These are phyloP conservation scores for Trichophyton simii DNA, from an alignment of 2,329 filamentous ascomycete genomes.

Conservation along the genomic window DNA sequence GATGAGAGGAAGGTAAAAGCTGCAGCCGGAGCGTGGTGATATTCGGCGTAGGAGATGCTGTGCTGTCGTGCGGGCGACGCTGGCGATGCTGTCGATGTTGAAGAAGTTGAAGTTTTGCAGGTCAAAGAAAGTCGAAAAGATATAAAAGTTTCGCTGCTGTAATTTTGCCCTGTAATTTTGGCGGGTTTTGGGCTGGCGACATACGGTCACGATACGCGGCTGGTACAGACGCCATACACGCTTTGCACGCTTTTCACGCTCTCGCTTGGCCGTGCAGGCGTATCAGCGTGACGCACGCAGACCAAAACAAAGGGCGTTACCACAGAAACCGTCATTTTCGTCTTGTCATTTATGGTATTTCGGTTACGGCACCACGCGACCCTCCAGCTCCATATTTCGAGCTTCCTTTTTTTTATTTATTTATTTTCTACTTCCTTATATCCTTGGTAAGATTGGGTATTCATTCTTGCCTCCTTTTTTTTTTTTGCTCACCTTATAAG, in stretches of 20 bases:
- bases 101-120: slow-evolving; percentile 4
- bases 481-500: not conserved
- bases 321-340: slow-evolving; percentile 6
- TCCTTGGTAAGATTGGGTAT: not conserved
- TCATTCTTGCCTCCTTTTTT: not conserved
- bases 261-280: not conserved
- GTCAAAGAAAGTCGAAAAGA: not conserved
- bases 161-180: not conserved
- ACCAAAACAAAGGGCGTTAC: slow-evolving; percentile 11
- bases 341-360: slow-evolving; percentile 1
- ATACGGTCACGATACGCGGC: not conserved
- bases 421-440: not conserved
- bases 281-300: not conserved
- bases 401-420: not conserved
- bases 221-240: slow-evolving; percentile 8
- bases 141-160: not conserved
- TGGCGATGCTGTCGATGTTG: slow-evolving; percentile 1
- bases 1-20: slow-evolving; percentile 2
- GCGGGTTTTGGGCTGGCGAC: not conserved
- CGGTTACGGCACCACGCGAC: not conserved
- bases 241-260: slow-evolving; percentile 3
- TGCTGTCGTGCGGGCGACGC: not conserved
- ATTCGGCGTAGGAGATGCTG: slow-evolving; percentile 1
- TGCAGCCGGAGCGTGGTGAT: slow-evolving; percentile 5
- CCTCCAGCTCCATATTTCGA: too few relatives aligned